Evolutionary conservation across 2,329 filamentous ascomycete genomes (phyloP).

Genomic region (Alternaria arbusti): DNA sequence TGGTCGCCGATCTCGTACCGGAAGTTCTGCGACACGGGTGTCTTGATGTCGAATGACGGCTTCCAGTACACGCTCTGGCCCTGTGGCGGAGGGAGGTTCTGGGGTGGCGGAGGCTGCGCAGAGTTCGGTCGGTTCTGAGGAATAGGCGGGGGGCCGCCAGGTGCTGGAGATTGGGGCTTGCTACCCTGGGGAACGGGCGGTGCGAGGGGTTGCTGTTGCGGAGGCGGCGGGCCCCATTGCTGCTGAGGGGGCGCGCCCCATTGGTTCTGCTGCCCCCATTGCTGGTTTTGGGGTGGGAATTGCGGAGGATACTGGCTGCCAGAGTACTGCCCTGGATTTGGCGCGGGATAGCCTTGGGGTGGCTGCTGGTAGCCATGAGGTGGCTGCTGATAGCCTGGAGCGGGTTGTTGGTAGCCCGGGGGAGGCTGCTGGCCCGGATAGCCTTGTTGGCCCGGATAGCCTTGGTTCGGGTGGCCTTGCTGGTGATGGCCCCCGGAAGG

Average conservation of each 20-base stretch:
- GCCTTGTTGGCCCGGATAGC: constrained; percentile 24
- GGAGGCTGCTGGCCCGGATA: constrained; percentile 18
- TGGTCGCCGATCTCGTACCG: constrained; percentile 63
- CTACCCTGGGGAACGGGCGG: constrained; percentile 41
- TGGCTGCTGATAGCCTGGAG: constrained; percentile 24
- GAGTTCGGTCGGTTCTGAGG: constrained; percentile 39
- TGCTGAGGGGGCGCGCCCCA: constrained; percentile 20
- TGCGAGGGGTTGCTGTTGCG: constrained; percentile 32
- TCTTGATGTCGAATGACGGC: constrained; percentile 56
- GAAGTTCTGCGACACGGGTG: constrained; percentile 60
- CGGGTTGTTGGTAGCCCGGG: constrained; percentile 8
- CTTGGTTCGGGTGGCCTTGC: constrained; percentile 25
- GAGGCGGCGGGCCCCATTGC: constrained; percentile 30
- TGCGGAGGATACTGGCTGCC: constrained; percentile 28
- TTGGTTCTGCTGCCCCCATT: constrained; percentile 18
- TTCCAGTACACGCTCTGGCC: constrained; percentile 58
- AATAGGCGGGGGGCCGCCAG: constrained; percentile 24
- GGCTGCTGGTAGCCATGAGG: constrained; percentile 23
- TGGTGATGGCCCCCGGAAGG: constrained; percentile 27
- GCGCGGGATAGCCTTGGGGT: constrained; percentile 5
- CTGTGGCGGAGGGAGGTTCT: constrained; percentile 32
- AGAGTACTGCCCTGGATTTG: constrained; percentile 23
- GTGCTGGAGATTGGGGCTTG: constrained; percentile 37
- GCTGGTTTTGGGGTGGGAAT: constrained; percentile 27
- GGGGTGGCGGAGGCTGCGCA: constrained; percentile 37